phyloP scores from a whole-genome alignment of 148 eudicot species.

The Dysphania ambrosioides region DNA sequence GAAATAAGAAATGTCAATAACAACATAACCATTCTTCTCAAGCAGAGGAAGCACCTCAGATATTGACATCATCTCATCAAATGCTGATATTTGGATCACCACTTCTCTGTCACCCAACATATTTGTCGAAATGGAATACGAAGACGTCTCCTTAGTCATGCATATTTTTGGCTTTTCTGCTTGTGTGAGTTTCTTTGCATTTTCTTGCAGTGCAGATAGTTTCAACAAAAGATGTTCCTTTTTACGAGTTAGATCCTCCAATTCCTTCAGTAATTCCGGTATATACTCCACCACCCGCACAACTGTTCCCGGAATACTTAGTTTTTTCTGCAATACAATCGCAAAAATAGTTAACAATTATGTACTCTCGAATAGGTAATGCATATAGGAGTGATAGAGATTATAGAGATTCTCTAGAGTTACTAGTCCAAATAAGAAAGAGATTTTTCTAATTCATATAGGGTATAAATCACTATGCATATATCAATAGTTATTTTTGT shows the following conservation, averaged over 20 bases:
- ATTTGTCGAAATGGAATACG: slow-evolving; percentile 28
- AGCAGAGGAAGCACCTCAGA: slow-evolving; percentile 39
- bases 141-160: background rate
- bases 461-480: no score
- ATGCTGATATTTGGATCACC: slow-evolving; percentile 46
- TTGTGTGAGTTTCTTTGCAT: background rate
- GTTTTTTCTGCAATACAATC: slow-evolving; percentile 47
- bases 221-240: slow-evolving; percentile 43
- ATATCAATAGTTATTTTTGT: no score
- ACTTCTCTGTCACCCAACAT: slow-evolving; percentile 41
- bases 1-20: slow-evolving; percentile 45
- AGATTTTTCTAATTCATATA: no score
- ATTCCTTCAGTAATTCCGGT: slow-evolving; percentile 71
- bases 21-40: slow-evolving; percentile 46
- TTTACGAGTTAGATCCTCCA: slow-evolving; percentile 36
- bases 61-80: slow-evolving; percentile 31
- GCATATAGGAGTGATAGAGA: no score
- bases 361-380: no score
- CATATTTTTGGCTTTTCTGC: background rate
- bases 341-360: background rate
- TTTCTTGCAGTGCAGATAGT: slow-evolving; percentile 1
- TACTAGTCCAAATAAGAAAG: no score
- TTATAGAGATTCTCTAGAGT: no score
- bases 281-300: slow-evolving; percentile 65
- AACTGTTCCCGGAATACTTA: slow-evolving; percentile 64